Percentiles rank a stretch among this genome's conserved stretches.
These are phyloP conservation scores for Coelastrella sp. DNA, from an alignment of 139 green algal species.

Conservation along the genomic window DNA sequence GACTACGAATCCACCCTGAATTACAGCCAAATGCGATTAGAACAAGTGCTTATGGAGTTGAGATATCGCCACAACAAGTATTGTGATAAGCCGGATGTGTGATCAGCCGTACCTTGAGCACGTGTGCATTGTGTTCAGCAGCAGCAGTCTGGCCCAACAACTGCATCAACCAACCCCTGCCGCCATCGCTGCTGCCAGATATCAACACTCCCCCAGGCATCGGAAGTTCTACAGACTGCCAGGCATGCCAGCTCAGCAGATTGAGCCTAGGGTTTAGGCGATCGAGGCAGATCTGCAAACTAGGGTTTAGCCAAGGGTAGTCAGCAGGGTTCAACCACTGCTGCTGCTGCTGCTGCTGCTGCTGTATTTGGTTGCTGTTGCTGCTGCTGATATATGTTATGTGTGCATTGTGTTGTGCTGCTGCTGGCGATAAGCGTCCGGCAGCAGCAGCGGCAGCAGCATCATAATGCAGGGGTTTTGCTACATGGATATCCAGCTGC, in stretches of 20 bases:
- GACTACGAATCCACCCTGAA: no score
- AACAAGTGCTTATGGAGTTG: no score
- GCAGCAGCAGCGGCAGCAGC: slow-evolving; percentile 29
- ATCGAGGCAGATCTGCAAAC: not conserved
- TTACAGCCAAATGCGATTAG: no score
- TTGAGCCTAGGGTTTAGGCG: slow-evolving; percentile 19
- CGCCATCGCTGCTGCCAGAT: slow-evolving; percentile 8
- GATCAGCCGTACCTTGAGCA: slow-evolving; percentile 11
- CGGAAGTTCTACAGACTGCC: slow-evolving; percentile 34
- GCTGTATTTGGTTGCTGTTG: not conserved
- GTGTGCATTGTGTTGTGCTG: not conserved
- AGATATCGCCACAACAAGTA: no score
- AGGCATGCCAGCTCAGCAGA: slow-evolving; percentile 28
- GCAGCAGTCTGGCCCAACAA: slow-evolving; percentile 31
- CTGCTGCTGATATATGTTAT: not conserved
- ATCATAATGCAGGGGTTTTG: not conserved
- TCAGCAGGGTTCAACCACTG: slow-evolving; percentile 25
- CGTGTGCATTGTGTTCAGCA: slow-evolving; percentile 17
- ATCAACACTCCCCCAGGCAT: slow-evolving; percentile 39
- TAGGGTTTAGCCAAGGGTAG: slow-evolving; percentile 35
- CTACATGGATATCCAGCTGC: slow-evolving; percentile 20
- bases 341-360: slow-evolving; percentile 35
- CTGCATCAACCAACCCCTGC: slow-evolving; percentile 31
- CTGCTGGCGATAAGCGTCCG: not conserved
- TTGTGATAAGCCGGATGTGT: no score